These are phyloP conservation scores for Calonectria pauciramosa DNA, from an alignment of 2,329 filamentous ascomycete genomes.

Conservation along the genomic window DNA sequence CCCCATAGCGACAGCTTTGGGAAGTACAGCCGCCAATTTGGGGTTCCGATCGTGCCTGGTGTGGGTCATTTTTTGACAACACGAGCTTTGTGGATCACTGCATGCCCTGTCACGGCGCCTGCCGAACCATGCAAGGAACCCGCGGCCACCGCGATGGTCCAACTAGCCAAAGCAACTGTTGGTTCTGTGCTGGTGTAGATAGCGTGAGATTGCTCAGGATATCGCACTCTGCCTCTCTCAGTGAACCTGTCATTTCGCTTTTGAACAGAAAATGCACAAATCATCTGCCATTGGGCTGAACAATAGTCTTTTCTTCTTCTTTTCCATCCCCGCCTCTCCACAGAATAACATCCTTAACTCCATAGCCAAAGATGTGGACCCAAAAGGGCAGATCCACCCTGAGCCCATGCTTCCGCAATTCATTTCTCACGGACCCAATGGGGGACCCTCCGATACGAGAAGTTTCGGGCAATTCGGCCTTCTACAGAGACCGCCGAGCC, in stretches of 20 bases:
- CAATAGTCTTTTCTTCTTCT: not conserved
- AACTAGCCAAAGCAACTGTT: not conserved
- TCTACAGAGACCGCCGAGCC: not conserved
- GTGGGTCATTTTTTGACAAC: slow-evolving; percentile 1
- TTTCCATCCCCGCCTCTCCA: not conserved
- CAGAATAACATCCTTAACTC: not conserved
- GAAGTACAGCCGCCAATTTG: not conserved
- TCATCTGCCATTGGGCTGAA: not conserved
- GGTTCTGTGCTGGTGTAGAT: not conserved
- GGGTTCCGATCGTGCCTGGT: not conserved
- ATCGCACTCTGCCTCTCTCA: not conserved
- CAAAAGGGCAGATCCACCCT: not conserved
- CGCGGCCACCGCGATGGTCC: not conserved
- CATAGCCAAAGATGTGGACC: not conserved
- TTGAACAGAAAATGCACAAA: not conserved
- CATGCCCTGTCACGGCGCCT: not conserved
- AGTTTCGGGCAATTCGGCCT: not conserved
- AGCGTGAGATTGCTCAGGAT: not conserved
- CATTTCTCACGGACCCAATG: not conserved
- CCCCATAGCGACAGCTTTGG: not conserved
- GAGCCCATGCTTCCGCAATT: not conserved
- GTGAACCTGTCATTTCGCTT: not conserved
- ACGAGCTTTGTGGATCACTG: slow-evolving; percentile 2
- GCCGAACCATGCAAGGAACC: slow-evolving; percentile 4
- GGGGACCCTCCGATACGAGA: not conserved